phyloP scores from a whole-genome alignment of 2,329 filamentous ascomycete species.

The Westerdykella aurantiaca region DNA sequence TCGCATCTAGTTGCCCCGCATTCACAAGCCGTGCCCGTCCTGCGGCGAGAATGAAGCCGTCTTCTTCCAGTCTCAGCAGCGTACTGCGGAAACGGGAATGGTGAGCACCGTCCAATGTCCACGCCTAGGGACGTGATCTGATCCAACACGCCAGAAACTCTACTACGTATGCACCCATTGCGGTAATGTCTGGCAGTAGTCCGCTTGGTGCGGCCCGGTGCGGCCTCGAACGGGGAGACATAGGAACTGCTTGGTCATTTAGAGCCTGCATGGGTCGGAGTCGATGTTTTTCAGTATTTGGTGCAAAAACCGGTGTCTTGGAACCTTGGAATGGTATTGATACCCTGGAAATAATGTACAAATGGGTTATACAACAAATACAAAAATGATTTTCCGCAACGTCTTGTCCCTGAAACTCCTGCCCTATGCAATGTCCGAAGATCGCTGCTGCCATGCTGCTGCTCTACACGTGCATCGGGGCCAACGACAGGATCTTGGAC shows the following conservation, averaged over 20 bases:
- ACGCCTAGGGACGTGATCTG: neutral
- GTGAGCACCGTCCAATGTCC: constrained; percentile 46
- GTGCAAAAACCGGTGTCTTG: constrained; percentile 19
- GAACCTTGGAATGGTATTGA: constrained; percentile 22
- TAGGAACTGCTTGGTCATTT: constrained; percentile 2
- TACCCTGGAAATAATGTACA: constrained; percentile 30
- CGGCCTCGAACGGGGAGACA: neutral
- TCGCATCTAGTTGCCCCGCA: constrained; percentile 72
- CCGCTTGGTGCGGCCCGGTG: neutral
- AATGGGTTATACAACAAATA: neutral
- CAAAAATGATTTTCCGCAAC: neutral
- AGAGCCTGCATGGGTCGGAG: constrained; percentile 20
- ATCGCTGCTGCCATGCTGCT: no score
- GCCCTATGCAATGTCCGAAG: neutral
- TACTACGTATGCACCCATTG: constrained; percentile 82
- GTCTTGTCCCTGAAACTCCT: neutral
- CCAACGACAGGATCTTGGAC: constrained; percentile 97
- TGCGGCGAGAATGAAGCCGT: constrained; percentile 88
- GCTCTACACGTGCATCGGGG: constrained; percentile 69
- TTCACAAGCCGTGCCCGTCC: constrained; percentile 75
- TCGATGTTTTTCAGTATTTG: constrained; percentile 18
- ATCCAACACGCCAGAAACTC: constrained; percentile 40
- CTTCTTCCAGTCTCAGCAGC: constrained; percentile 98
- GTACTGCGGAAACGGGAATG: constrained; percentile 96
- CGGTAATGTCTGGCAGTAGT: constrained; percentile 69